Evolutionary conservation across 441 rosid genomes (phyloP), one percentile per base, ranked within the genome.

Genomic region (Lepidium campestre): DNA sequence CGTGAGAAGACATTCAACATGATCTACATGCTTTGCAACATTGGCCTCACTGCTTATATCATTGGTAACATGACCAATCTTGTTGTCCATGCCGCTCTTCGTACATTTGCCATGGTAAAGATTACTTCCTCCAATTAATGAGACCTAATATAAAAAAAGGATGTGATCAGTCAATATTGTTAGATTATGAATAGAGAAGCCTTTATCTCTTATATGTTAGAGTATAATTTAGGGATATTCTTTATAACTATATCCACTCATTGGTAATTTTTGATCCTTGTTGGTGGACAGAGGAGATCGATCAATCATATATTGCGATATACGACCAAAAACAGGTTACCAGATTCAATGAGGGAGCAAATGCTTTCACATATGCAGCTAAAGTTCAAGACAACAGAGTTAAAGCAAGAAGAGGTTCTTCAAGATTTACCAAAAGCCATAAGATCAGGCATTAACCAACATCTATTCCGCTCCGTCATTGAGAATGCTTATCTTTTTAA

Each of bases 31-130:
- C 81, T 89, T 32, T 87, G 86, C 86, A 91, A 93, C 80, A 89
- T 89, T 47, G 89, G 95, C 17, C 96, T 93, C 79, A 82, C 90
- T 0, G 86, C 99, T 57, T 93, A 91, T 61, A 80, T 91, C 48
- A 93, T 91, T 10, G 97, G 96, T 60, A 91, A 86, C 91, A 93
- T 91, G 95, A 91, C 97, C 46, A 89, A 85, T 70, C 99, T 93
- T 40, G 62, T 91, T 18, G 97, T 93, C 80, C 95, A 86, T 63
- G 68, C 81, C 5, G 85, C 91, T 9, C 75, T 77, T 40, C 80
- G 78, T n/a, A 91, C 91, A 34, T 86, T 90, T 44, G 62, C 69
- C 68, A 82, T 85, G 94, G 98, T 93, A 81, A 29, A 29, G 0
- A 29, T 29, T 29, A 6, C 10, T n/a, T n/a, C n/a, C n/a, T n/a